These are phyloP conservation scores for Leishmania tarentolae DNA, from an alignment of 208 protist species.

Conservation along the genomic window DNA sequence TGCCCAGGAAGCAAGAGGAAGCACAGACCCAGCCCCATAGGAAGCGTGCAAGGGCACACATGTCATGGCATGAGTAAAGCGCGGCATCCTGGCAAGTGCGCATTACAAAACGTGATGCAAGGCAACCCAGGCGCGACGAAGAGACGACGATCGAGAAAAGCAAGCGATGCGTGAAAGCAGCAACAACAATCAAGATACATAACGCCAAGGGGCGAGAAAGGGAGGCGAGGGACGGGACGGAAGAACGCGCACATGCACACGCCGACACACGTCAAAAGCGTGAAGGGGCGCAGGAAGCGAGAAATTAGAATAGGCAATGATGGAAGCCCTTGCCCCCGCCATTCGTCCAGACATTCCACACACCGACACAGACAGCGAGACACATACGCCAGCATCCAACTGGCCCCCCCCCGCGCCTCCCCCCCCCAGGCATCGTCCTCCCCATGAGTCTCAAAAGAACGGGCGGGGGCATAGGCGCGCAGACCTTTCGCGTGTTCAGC, in stretches of 20 bases:
- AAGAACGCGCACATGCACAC: neutral
- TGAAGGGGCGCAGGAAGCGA: neutral
- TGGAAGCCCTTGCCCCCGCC: neutral
- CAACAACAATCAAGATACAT: neutral
- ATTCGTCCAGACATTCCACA: neutral
- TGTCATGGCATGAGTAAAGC: neutral
- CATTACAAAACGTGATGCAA: neutral
- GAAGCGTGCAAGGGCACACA: neutral
- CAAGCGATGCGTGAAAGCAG: neutral
- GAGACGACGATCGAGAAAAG: neutral
- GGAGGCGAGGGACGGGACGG: neutral
- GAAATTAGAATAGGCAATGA: neutral
- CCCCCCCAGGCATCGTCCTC: neutral
- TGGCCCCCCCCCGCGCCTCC: neutral
- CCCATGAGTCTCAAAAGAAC: neutral
- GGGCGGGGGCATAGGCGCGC: too few relatives aligned
- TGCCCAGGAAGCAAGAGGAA: too few relatives aligned
- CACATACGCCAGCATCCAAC: neutral
- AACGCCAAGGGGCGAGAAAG: neutral
- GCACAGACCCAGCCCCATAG: neutral
- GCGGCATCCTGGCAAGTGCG: too few relatives aligned
- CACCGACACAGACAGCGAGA: neutral
- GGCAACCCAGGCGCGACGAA: neutral
- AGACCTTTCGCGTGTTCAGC: neutral
- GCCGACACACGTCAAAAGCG: neutral